Percentiles rank a stretch among this genome's conserved stretches.
Conservation (phyloP, 306 rosid species). For the Glycine latifolia region DNA sequence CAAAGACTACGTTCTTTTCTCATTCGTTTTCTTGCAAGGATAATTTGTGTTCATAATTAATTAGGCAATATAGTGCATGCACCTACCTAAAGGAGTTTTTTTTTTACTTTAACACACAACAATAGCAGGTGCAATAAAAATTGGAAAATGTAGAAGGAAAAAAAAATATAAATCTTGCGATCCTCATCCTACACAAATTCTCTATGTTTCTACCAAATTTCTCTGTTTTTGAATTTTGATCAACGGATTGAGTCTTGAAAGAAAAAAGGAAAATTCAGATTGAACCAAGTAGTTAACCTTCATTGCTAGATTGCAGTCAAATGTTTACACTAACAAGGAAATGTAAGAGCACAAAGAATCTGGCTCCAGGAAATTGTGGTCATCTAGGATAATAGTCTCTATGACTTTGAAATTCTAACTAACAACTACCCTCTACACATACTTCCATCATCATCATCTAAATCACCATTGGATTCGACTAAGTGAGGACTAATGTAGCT, state of each 20-base stretch:
- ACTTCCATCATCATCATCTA: constrained; percentile 33
- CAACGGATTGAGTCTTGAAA: background rate
- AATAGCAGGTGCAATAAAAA: too few species aligned
- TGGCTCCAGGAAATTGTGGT: constrained; percentile 49
- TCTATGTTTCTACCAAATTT: too few species aligned
- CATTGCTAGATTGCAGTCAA: constrained; percentile 40
- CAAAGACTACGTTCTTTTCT: too few species aligned
- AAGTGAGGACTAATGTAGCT: constrained; percentile 55
- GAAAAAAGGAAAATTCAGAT: background rate
- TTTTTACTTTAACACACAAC: too few species aligned
- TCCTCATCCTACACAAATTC: too few species aligned
- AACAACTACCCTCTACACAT: constrained; percentile 44
- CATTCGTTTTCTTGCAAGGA: too few species aligned
- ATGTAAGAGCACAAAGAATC: constrained; percentile 41
- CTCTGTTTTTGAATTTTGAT: too few species aligned
- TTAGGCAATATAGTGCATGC: too few species aligned
- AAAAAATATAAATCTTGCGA: too few species aligned
- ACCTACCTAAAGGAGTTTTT: too few species aligned
- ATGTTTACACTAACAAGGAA: constrained; percentile 54
- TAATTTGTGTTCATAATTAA: too few species aligned
- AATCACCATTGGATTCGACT: constrained; percentile 32
- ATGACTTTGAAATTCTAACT: constrained; percentile 44
- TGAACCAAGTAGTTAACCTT: constrained; percentile 45
- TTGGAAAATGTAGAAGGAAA: too few species aligned
- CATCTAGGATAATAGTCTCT: constrained; percentile 57